These are phyloP conservation scores for Penicillium sp. DNA, from an alignment of 2,329 filamentous ascomycete species.

Conservation along the genomic window DNA sequence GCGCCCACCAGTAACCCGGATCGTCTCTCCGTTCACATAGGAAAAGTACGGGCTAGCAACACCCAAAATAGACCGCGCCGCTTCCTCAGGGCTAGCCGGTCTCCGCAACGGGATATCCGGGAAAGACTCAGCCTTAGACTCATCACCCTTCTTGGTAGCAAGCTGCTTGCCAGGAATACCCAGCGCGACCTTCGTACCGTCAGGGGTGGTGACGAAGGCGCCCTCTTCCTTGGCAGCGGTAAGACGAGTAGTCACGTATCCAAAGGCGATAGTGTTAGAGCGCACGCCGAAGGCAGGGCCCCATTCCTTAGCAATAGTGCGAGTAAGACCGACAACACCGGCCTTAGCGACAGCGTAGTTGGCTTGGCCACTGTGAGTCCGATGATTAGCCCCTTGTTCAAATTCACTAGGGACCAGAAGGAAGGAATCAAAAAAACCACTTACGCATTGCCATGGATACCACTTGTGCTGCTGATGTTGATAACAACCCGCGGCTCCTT, in stretches of 20 bases:
- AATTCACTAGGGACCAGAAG: neutral
- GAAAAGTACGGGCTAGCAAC: constrained; percentile 79
- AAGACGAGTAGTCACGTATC: constrained; percentile 75
- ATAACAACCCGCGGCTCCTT: constrained; percentile 75
- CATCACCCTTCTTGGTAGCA: constrained; percentile 24
- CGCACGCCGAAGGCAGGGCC: constrained; percentile 79
- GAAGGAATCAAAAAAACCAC: constrained; percentile 6
- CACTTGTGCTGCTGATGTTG: constrained; percentile 81
- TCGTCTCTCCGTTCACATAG: constrained; percentile 84
- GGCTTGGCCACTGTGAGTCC: constrained; percentile 63
- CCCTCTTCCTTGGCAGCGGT: constrained; percentile 84
- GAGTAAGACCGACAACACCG: constrained; percentile 77
- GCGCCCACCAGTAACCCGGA: constrained; percentile 78
- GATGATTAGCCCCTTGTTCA: neutral
- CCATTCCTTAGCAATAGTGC: constrained; percentile 92
- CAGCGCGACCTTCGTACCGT: constrained; percentile 72
- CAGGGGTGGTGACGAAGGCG: constrained; percentile 73
- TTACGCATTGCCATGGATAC: constrained; percentile 76
- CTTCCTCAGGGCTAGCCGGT: constrained; percentile 76
- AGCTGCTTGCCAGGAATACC: constrained; percentile 69
- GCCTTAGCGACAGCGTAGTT: constrained; percentile 88
- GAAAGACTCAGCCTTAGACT: constrained; percentile 38
- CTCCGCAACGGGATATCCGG: constrained; percentile 77
- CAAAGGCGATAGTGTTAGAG: constrained; percentile 82
- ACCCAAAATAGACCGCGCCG: constrained; percentile 73